phyloP scores from a whole-genome alignment of 257 asterid genomes.

The Galeopsis tetrahit region DNA sequence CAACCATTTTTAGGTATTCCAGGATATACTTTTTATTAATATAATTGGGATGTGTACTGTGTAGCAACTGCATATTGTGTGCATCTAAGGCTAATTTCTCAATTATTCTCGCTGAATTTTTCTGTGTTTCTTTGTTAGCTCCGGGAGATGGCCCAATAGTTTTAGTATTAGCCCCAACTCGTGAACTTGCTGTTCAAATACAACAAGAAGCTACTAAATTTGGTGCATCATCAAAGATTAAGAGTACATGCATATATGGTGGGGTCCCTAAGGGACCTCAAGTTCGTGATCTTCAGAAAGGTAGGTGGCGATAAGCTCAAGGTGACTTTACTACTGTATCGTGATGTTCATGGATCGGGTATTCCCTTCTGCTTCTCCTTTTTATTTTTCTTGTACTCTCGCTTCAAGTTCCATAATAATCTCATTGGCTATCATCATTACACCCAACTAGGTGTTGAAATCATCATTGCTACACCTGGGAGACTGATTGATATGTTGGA shows the following conservation, averaged over 20 bases:
- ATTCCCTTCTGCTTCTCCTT: conserved; percentile 86
- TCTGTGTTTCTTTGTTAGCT: conserved; percentile 57
- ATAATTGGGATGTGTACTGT: conserved; percentile 13
- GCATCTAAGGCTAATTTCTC: conserved; percentile 9
- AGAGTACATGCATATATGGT: conserved; percentile 98
- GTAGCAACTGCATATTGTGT: background rate
- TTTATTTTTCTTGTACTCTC: conserved; percentile 33
- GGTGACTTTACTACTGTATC: conserved; percentile 98
- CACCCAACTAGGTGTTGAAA: conserved; percentile 71
- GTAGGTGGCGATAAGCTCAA: conserved; percentile 99
- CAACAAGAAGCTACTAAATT: conserved; percentile 97
- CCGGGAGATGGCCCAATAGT: conserved; percentile 99
- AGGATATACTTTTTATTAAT: conserved; percentile 28
- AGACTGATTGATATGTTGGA: conserved; percentile 94
- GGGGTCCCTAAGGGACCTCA: conserved; percentile 99
- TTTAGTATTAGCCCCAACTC: conserved; percentile 98
- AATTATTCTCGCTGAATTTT: conserved; percentile 31
- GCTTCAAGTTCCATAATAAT: conserved; percentile 16
- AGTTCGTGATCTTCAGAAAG: conserved; percentile 99
- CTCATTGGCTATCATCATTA: conserved; percentile 31
- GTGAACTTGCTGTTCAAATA: conserved; percentile 99
- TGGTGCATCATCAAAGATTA: conserved; percentile 99
- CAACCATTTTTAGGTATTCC: conserved; percentile 93
- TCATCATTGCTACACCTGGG: conserved; percentile 94
- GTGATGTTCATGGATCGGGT: conserved; percentile 99